Base-by-base conservation (phyloP, 2,329 filamentous ascomycete genomes). In the Penicillium corylophilum region DNA sequence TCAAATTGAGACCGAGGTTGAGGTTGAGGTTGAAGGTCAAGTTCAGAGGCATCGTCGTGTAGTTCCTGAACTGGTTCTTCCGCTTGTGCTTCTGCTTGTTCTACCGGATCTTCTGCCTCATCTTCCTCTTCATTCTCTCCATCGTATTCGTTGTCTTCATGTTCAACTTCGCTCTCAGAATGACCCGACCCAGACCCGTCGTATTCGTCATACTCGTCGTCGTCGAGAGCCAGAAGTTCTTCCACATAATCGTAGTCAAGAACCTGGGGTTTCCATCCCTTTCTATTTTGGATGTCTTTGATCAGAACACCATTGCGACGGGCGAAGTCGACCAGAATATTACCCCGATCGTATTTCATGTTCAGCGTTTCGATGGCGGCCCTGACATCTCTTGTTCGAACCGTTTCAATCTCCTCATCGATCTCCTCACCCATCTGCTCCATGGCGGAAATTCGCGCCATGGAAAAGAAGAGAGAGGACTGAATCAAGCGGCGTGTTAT, bases 401-500 rank as follows among this genome's bases (percentile, higher is more conserved):
- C 70, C 1, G 69, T 53, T 7, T 65, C 70, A 7, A 59, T 59
- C 31, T 64, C 69, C 2, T 53, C 58, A 55, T 67, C 60, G 28
- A 28, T 28, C 26, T 28, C 26, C 26, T 28, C 26, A 28, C 62
- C 66, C 48, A 52, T 62, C 62, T 52, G 62, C 33, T 68, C 68
- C 60, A 67, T 71, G 33, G 84, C 77, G 46, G 84, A 79, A 22
- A 90, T 72, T 38, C 90, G 80, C 2, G 87, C 87, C 66, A 82
- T 80, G n/a, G 86, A 82, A 51, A 90, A 82, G 61, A 87, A 88
- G 0, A 94, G 73, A 0, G 83, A 77, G 0, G 87, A 82, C 42
- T 88, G 82, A 2, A 94, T 76, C 1, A 96, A 72, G 12, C 88
- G 80, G 52, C 82, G 83, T 0, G 88, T 92, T 13, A 94, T 59